phyloP scores from a whole-genome alignment of 1,139 yeast genomes.

The Suhomyces taliae region DNA sequence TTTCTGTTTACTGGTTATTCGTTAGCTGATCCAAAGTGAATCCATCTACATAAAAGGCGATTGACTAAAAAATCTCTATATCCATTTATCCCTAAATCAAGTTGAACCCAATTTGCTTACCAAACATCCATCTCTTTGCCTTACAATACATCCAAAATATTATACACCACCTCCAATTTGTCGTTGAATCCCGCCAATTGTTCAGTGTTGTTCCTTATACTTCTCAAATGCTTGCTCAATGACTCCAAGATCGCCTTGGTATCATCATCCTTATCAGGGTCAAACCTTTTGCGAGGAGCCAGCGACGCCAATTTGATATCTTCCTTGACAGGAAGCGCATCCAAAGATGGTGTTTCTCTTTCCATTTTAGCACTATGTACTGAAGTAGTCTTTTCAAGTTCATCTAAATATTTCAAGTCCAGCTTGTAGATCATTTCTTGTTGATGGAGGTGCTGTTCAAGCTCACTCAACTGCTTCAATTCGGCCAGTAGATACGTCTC shows the following conservation, averaged over 20 bases:
- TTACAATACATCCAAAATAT: constrained; percentile 23
- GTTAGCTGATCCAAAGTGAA: constrained; percentile 15
- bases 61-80: no score
- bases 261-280: constrained; percentile 30
- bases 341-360: constrained; percentile 6
- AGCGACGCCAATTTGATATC: constrained; percentile 1
- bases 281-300: constrained; percentile 14
- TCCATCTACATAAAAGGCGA: background rate
- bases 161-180: constrained; percentile 27
- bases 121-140: background rate
- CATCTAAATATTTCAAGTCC: constrained; percentile 36
- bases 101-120: no score
- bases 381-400: constrained; percentile 17
- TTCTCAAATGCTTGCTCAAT: constrained; percentile 21
- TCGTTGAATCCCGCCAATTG: constrained; percentile 27
- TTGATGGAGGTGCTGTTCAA: constrained; percentile 28
- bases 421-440: constrained; percentile 26
- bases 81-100: no score
- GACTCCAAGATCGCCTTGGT: constrained; percentile 19
- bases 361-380: constrained; percentile 9
- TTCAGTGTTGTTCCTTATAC: constrained; percentile 19
- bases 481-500: constrained; percentile 47
- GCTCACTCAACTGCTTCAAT: constrained; percentile 36
- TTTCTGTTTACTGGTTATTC: constrained; percentile 36
- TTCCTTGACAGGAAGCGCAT: background rate